Evolutionary conservation across 192 early-diverging fungal species (phyloP).

Genomic region (Entophlyctis luteolus): DNA sequence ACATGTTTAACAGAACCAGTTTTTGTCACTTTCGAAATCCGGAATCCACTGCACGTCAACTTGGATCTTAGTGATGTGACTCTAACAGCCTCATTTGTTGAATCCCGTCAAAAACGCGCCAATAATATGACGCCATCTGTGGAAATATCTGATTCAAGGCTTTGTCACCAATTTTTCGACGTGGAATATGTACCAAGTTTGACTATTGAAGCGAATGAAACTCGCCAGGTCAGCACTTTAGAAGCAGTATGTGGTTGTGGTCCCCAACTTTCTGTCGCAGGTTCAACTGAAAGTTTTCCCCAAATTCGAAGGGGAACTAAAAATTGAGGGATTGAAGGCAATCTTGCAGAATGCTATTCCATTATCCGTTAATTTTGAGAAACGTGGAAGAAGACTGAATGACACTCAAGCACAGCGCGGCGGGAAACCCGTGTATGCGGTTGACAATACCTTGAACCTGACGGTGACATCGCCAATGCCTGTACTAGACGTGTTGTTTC

Average conservation of each 20-base stretch:
- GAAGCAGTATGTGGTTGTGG: not conserved
- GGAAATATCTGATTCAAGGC: too few relatives aligned
- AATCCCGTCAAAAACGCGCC: too few relatives aligned
- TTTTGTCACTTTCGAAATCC: slow-evolving; percentile 57
- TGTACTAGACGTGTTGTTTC: slow-evolving; percentile 72
- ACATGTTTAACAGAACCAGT: slow-evolving; percentile 74
- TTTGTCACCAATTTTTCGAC: slow-evolving; percentile 48
- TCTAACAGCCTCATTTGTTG: slow-evolving; percentile 33
- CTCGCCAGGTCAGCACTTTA: slow-evolving; percentile 30
- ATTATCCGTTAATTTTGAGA: slow-evolving; percentile 59
- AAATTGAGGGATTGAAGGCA: slow-evolving; percentile 72
- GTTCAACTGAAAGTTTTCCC: slow-evolving; percentile 67
- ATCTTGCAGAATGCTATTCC: slow-evolving; percentile 76
- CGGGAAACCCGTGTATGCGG: slow-evolving; percentile 51
- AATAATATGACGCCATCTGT: too few relatives aligned
- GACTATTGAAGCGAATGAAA: slow-evolving; percentile 49
- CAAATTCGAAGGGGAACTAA: slow-evolving; percentile 68
- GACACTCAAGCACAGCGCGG: slow-evolving; percentile 66
- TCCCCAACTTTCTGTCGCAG: slow-evolving; percentile 32
- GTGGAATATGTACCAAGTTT: slow-evolving; percentile 54
- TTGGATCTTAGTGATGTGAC: slow-evolving; percentile 63
- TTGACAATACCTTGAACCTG: slow-evolving; percentile 68
- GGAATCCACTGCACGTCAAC: slow-evolving; percentile 72
- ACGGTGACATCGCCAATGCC: slow-evolving; percentile 78
- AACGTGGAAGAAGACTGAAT: slow-evolving; percentile 69